These are phyloP conservation scores for Lipomyces yamanashiensis DNA, from an alignment of 805 yeast species.

Conservation along the genomic window DNA sequence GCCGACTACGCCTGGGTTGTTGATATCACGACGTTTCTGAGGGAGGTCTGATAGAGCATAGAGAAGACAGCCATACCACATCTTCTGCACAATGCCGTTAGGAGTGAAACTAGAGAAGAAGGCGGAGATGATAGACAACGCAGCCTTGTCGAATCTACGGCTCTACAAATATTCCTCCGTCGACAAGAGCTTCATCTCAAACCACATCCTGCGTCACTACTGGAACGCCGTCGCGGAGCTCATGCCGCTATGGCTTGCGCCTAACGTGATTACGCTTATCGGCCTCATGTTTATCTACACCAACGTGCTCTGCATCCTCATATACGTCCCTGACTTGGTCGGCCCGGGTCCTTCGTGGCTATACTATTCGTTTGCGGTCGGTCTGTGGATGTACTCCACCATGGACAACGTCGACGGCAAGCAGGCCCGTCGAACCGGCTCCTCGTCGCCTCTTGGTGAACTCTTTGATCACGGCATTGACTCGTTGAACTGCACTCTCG, in stretches of 20 bases:
- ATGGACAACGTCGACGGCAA: slow-evolving; percentile 97
- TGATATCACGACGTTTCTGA: no score
- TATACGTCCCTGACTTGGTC: slow-evolving; percentile 71
- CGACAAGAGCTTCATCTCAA: slow-evolving; percentile 81
- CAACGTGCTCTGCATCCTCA: slow-evolving; percentile 65
- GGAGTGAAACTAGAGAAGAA: slow-evolving; percentile 8
- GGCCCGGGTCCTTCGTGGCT: slow-evolving; percentile 72
- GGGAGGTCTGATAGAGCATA: no score
- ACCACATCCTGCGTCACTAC: slow-evolving; percentile 78
- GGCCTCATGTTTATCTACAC: slow-evolving; percentile 74
- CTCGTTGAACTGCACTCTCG: slow-evolving; percentile 77
- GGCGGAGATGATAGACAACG: slow-evolving; percentile 32
- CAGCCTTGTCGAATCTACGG: slow-evolving; percentile 38
- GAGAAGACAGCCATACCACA: no score
- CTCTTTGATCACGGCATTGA: slow-evolving; percentile 89
- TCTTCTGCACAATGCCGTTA: slow-evolving; percentile 1
- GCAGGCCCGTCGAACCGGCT: slow-evolving; percentile 90
- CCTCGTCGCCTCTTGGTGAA: slow-evolving; percentile 93
- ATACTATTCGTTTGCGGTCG: slow-evolving; percentile 76
- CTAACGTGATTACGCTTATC: slow-evolving; percentile 82
- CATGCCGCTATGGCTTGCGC: slow-evolving; percentile 92
- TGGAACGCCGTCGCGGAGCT: slow-evolving; percentile 79
- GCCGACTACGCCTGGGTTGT: no score
- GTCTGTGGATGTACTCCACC: slow-evolving; percentile 89
- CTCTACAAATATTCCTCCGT: slow-evolving; percentile 51